phyloP scores from a whole-genome alignment of 2,329 filamentous ascomycete species.

The Alternaria tenuissima region DNA sequence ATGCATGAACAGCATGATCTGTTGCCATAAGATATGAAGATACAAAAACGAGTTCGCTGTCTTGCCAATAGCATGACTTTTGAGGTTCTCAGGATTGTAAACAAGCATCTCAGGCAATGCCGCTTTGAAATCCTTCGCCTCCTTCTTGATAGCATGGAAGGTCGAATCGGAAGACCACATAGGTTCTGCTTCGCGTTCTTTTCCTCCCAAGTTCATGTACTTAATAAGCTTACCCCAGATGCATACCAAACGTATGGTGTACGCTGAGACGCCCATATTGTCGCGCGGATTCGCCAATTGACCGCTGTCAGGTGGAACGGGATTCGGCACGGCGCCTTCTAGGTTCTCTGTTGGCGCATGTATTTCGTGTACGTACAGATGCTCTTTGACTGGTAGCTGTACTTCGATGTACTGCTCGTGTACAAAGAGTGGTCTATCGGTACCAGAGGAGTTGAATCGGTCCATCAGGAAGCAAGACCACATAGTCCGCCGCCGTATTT shows the following conservation, averaged over 20 bases:
- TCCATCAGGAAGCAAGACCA: slow-evolving; percentile 99
- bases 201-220: slow-evolving; percentile 90
- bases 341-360: slow-evolving; percentile 86
- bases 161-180: slow-evolving; percentile 86
- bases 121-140: slow-evolving; percentile 74
- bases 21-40: slow-evolving; percentile 87
- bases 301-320: slow-evolving; percentile 68
- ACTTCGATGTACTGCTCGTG: slow-evolving; percentile 89
- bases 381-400: slow-evolving; percentile 89
- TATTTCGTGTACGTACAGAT: slow-evolving; percentile 89
- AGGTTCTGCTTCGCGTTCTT: slow-evolving; percentile 75
- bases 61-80: slow-evolving; percentile 82
- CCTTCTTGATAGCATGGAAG: slow-evolving; percentile 73
- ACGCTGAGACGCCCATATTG: slow-evolving; percentile 95
- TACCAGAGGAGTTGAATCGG: slow-evolving; percentile 94
- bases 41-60: slow-evolving; percentile 93
- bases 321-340: slow-evolving; percentile 72
- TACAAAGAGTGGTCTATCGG: slow-evolving; percentile 89
- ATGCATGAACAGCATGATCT: slow-evolving; percentile 89
- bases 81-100: slow-evolving; percentile 83
- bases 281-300: slow-evolving; percentile 72
- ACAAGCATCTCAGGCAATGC: slow-evolving; percentile 74
- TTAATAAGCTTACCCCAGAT: slow-evolving; percentile 90
- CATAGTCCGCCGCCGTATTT: slow-evolving; percentile 93
- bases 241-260: slow-evolving; percentile 83